Evolutionary conservation across 2,329 filamentous ascomycete species (phyloP).

Genomic region (Trichoderma oligosporum): DNA sequence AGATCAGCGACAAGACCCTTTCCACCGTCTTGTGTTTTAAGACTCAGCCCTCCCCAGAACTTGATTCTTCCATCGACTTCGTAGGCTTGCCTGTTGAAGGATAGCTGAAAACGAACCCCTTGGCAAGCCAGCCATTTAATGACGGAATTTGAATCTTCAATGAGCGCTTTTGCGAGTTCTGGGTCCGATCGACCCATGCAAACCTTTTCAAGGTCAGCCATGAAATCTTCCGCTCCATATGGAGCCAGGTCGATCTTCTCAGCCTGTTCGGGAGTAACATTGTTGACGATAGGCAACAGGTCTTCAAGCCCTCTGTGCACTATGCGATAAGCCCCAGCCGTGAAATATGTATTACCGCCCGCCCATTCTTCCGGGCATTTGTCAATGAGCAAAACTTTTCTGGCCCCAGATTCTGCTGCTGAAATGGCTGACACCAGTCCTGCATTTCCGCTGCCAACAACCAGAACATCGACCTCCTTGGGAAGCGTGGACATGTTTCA

Average conservation of each 20-base stretch:
- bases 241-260: slow-evolving; percentile 54
- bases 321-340: slow-evolving; percentile 60
- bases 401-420: slow-evolving; percentile 46
- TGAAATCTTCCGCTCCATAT: slow-evolving; percentile 54
- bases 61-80: slow-evolving; percentile 54
- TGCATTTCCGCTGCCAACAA: slow-evolving; percentile 62
- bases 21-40: slow-evolving; percentile 57
- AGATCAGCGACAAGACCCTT: too few relatives aligned
- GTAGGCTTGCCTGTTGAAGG: slow-evolving; percentile 64
- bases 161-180: slow-evolving; percentile 44
- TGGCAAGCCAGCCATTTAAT: slow-evolving; percentile 54
- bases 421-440: slow-evolving; percentile 59
- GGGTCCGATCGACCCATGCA: slow-evolving; percentile 52
- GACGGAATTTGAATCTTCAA: slow-evolving; percentile 48
- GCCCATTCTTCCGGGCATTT: slow-evolving; percentile 56
- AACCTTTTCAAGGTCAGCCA: slow-evolving; percentile 53
- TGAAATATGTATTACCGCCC: slow-evolving; percentile 63
- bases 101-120: slow-evolving; percentile 56
- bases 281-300: slow-evolving; percentile 59
- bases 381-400: slow-evolving; percentile 53
- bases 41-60: slow-evolving; percentile 64
- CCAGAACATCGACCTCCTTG: slow-evolving; percentile 50
- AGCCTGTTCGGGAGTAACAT: slow-evolving; percentile 48
- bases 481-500: too few relatives aligned
- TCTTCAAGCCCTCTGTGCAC: slow-evolving; percentile 53